Evolutionary conservation across 73 alveolate species (phyloP).

Genomic region (Paramecium caudatum): DNA sequence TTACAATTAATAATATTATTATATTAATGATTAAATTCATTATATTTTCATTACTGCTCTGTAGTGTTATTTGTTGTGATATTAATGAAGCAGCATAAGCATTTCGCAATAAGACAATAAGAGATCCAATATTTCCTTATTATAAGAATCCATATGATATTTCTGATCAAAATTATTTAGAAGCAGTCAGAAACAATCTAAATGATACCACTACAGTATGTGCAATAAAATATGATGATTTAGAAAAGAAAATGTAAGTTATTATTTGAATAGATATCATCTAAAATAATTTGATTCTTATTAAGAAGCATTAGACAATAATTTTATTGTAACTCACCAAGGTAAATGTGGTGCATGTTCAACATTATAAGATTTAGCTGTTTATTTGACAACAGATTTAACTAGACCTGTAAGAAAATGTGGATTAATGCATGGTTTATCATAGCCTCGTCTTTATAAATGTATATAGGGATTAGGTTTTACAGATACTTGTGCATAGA

Average conservation of each 20-base stretch:
- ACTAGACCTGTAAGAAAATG: conserved; percentile 78
- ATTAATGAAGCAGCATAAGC: conserved; percentile 18
- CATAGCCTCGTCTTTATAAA: conserved; percentile 1
- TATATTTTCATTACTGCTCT: too few relatives aligned
- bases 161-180: neutral
- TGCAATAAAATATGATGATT: conserved; percentile 59
- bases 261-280: conserved; percentile 20
- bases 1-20: conserved; percentile 12
- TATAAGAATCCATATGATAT: conserved; percentile 40
- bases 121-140: conserved; percentile 17
- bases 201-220: conserved; percentile 26
- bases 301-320: conserved; percentile 29
- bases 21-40: conserved; percentile 22
- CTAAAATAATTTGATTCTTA: conserved; percentile 52
- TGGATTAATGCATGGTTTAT: conserved; percentile 64
- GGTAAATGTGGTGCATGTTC: conserved; percentile 81
- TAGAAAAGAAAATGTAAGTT: neutral
- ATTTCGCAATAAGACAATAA: neutral
- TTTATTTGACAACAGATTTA: conserved; percentile 73
- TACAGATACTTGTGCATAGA: conserved; percentile 72
- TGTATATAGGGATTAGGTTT: conserved; percentile 73
- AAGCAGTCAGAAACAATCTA: neutral
- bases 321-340: conserved; percentile 73
- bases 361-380: conserved; percentile 73
- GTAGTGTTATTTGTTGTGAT: too few relatives aligned